Conservation (phyloP, 2,329 filamentous ascomycete genomes). For the Bipolaris oryzae region DNA sequence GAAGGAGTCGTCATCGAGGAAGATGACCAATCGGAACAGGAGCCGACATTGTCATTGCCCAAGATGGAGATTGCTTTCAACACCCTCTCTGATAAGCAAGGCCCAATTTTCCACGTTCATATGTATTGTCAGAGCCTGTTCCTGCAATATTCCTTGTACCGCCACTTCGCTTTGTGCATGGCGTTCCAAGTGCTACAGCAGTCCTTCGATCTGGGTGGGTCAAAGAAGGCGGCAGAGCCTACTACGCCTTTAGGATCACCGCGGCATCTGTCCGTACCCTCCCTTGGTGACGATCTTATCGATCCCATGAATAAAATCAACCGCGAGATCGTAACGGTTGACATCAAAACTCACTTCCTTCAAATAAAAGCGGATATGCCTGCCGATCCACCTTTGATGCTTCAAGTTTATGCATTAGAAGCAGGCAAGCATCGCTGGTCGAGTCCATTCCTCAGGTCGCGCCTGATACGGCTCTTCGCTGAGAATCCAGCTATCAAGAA, state of each 20-base stretch:
- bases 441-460: conserved; percentile 77
- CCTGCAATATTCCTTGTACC: conserved; percentile 89
- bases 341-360: conserved; percentile 79
- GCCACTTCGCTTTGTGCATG: conserved; percentile 87
- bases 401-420: conserved; percentile 84
- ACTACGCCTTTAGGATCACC: conserved; percentile 21
- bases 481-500: conserved; percentile 81
- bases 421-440: conserved; percentile 87
- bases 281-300: conserved; percentile 37
- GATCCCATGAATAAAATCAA: conserved; percentile 35
- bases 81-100: conserved; percentile 83
- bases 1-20: conserved; percentile 92
- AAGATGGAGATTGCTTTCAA: conserved; percentile 85
- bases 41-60: conserved; percentile 85
- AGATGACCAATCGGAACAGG: conserved; percentile 79
- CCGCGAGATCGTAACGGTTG: conserved; percentile 76
- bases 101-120: conserved; percentile 85
- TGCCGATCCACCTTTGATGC: conserved; percentile 85
- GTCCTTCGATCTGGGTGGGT: conserved; percentile 46
- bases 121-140: conserved; percentile 79
- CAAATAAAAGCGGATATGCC: conserved; percentile 91
- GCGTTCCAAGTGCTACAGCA: conserved; percentile 72
- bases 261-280: conserved; percentile 41
- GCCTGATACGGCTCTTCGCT: conserved; percentile 82
- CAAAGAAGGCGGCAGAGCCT: conserved; percentile 19